Evolutionary conservation across 2,329 filamentous ascomycete species (phyloP).

Genomic region (Xylariaceae sp.): DNA sequence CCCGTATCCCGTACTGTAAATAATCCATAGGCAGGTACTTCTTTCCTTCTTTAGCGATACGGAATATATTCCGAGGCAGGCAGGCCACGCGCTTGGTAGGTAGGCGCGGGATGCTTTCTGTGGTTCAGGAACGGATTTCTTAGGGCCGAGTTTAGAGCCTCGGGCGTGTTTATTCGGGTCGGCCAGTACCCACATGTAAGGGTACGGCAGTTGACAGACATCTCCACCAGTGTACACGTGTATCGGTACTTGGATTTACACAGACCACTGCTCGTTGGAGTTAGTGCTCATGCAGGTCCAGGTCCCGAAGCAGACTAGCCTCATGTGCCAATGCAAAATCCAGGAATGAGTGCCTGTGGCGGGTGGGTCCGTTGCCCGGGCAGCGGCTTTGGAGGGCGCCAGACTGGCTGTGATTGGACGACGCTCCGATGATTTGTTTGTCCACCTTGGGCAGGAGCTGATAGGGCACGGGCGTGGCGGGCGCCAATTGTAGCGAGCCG

Average conservation of each 20-base stretch:
- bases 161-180: background rate
- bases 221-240: background rate
- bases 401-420: conserved; percentile 26
- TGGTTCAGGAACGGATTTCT: too few species aligned
- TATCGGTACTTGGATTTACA: background rate
- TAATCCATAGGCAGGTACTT: too few species aligned
- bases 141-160: too few species aligned
- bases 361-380: conserved; percentile 26
- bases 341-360: conserved; percentile 11
- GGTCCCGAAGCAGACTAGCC: background rate
- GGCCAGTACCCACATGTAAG: background rate
- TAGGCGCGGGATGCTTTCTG: too few species aligned
- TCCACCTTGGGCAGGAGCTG: conserved; percentile 19
- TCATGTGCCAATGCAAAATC: background rate
- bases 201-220: background rate
- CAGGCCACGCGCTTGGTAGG: too few species aligned
- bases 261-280: background rate
- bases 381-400: conserved; percentile 26
- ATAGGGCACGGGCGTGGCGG: conserved; percentile 11
- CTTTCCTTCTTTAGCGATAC: too few species aligned
- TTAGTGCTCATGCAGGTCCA: background rate
- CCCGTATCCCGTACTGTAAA: too few species aligned
- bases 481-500: conserved; percentile 9
- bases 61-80: too few species aligned
- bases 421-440: conserved; percentile 23